Percentiles rank a stretch among this genome's conserved stretches.
Conservation (phyloP, 306 rosid species). For the Lathyrus oleraceus region DNA sequence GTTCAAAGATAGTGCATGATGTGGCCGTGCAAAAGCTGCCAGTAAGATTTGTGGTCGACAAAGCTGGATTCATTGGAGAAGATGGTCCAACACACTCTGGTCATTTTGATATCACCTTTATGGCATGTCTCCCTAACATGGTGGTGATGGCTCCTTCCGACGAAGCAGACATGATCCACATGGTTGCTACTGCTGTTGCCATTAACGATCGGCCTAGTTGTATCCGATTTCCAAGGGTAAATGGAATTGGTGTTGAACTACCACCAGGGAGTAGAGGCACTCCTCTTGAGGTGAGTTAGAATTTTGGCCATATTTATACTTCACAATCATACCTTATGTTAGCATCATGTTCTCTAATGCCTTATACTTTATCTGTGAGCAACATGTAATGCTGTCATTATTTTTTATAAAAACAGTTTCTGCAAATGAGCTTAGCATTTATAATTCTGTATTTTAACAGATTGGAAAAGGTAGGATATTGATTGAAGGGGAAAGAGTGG, state of each 20-base stretch:
- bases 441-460: constrained; percentile 41
- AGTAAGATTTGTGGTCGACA: constrained; percentile 83
- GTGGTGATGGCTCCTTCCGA: constrained; percentile 97
- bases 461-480: constrained; percentile 78
- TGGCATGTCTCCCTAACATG: constrained; percentile 99
- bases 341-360: not conserved
- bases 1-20: constrained; percentile 82
- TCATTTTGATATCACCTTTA: constrained; percentile 82
- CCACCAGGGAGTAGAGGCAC: constrained; percentile 78
- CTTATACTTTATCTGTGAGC: too few relatives aligned
- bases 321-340: not conserved
- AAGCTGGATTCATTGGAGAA: constrained; percentile 90
- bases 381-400: too few relatives aligned
- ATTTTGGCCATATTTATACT: not conserved
- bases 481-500: constrained; percentile 88
- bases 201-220: constrained; percentile 90
- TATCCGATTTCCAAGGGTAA: constrained; percentile 83
- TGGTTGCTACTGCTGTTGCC: constrained; percentile 97
- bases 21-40: constrained; percentile 93
- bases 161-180: constrained; percentile 82
- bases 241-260: constrained; percentile 70
- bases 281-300: constrained; percentile 51
- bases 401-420: not conserved
- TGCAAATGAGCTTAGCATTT: constrained; percentile 21
- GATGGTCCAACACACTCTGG: constrained; percentile 93